phyloP scores from a whole-genome alignment of 2,329 filamentous ascomycete species.

The Scleromitrula shiraiana region DNA sequence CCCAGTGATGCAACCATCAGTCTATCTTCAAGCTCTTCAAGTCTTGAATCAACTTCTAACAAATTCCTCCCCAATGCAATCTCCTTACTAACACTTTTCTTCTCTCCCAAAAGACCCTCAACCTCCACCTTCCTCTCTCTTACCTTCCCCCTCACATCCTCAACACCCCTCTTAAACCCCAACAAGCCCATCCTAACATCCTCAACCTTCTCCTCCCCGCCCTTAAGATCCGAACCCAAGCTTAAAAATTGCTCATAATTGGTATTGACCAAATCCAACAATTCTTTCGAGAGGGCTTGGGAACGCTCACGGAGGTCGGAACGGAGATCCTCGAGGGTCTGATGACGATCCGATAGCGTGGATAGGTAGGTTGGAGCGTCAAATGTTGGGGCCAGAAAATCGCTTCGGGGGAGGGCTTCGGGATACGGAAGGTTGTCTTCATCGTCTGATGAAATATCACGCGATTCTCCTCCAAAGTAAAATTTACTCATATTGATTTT shows the following conservation, averaged over 20 bases:
- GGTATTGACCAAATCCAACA: constrained; percentile 88
- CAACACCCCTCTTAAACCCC: constrained; percentile 76
- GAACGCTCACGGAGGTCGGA: constrained; percentile 76
- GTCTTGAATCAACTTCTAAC: constrained; percentile 57
- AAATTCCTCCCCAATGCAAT: constrained; percentile 56
- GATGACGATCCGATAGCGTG: constrained; percentile 76
- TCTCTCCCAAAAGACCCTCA: constrained; percentile 53
- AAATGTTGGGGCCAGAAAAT: constrained; percentile 74
- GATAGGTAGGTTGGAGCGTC: constrained; percentile 77
- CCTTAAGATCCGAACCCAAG: constrained; percentile 70
- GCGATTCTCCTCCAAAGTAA: constrained; percentile 32
- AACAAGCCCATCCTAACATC: constrained; percentile 81
- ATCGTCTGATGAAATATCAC: constrained; percentile 35
- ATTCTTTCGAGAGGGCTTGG: constrained; percentile 71
- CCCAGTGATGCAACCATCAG: constrained; percentile 44
- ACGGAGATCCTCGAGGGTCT: constrained; percentile 90
- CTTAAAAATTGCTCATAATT: constrained; percentile 91
- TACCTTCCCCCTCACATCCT: constrained; percentile 62
- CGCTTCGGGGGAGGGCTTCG: constrained; percentile 68
- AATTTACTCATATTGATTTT: constrained; percentile 39
- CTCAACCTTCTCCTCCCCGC: constrained; percentile 86
- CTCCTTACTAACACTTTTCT: constrained; percentile 52
- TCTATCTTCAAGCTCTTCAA: constrained; percentile 54
- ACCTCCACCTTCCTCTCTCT: constrained; percentile 56
- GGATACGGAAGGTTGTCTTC: constrained; percentile 80